Evolutionary conservation across 1,139 yeast species (phyloP).

Genomic region (Hansenula lynferdii): DNA sequence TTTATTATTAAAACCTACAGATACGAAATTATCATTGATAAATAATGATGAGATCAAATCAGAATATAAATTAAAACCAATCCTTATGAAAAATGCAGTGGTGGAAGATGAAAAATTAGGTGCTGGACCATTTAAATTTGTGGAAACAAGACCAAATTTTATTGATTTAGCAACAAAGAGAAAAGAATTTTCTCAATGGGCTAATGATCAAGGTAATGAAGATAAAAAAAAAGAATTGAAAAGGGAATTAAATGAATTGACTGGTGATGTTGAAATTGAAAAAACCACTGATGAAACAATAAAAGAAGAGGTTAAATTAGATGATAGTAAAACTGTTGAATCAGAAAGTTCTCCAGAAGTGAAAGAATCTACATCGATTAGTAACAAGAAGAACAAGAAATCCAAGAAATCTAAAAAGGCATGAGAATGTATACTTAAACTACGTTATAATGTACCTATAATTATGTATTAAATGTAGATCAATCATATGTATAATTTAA

Average conservation of each 20-base stretch:
- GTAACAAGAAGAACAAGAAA: too few relatives aligned
- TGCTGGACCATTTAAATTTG: slow-evolving; percentile 37
- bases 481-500: too few relatives aligned
- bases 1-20: slow-evolving; percentile 5
- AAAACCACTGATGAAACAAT: background rate
- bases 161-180: slow-evolving; percentile 40
- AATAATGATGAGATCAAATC: slow-evolving; percentile 7
- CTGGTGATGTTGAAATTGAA: background rate
- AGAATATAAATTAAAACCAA: slow-evolving; percentile 32
- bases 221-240: background rate
- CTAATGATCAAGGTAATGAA: background rate
- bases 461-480: too few relatives aligned
- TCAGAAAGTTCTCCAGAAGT: too few relatives aligned
- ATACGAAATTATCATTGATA: slow-evolving; percentile 11
- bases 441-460: too few relatives aligned
- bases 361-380: too few relatives aligned
- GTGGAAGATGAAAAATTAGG: slow-evolving; percentile 40
- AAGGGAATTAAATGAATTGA: background rate
- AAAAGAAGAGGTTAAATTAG: background rate
- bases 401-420: too few relatives aligned
- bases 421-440: too few relatives aligned
- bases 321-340: too few relatives aligned
- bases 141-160: slow-evolving; percentile 40
- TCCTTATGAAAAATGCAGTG: slow-evolving; percentile 44
- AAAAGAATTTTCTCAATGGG: slow-evolving; percentile 37